Conservation (phyloP, 1,139 yeast genomes). For the Yamadazyma diospyri region DNA sequence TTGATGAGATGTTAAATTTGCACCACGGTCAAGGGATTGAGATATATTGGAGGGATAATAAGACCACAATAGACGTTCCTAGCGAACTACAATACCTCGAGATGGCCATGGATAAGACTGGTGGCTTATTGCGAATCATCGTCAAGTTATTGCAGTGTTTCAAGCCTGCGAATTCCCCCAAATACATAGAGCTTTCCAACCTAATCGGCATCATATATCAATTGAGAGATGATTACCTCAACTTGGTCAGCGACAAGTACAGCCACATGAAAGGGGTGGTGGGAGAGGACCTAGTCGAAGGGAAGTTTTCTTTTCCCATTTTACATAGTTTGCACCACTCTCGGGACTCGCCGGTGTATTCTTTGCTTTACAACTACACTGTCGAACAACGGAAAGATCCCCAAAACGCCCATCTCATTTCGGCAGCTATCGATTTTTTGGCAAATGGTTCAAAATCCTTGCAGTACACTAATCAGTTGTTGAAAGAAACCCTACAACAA, state of each 20-base stretch:
- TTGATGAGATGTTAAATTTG: conserved; percentile 71
- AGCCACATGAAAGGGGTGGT: conserved; percentile 63
- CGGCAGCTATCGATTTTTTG: conserved; percentile 22
- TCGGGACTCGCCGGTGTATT: conserved; percentile 20
- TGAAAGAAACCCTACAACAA: conserved; percentile 18
- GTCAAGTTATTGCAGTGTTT: conserved; percentile 55
- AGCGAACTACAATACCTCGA: conserved; percentile 61
- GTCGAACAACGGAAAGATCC: conserved; percentile 18
- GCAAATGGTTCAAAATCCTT: conserved; percentile 19
- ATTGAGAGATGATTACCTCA: conserved; percentile 75
- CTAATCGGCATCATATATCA: conserved; percentile 80
- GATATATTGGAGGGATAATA: conserved; percentile 75
- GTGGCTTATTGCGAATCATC: conserved; percentile 78
- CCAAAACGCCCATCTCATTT: conserved; percentile 13
- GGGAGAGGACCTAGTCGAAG: conserved; percentile 87
- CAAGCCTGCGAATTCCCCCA: conserved; percentile 12
- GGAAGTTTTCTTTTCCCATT: conserved; percentile 82
- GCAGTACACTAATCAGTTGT: conserved; percentile 19
- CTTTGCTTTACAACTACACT: conserved; percentile 18
- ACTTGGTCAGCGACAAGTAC: conserved; percentile 53
- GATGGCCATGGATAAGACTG: conserved; percentile 89
- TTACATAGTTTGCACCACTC: conserved; percentile 45
- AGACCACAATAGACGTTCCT: conserved; percentile 44
- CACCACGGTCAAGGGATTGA: conserved; percentile 91
- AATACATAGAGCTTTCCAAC: conserved; percentile 62